Base-by-base conservation (phyloP, 176 grass and related monocot species). In the Aegilops tauschii region DNA sequence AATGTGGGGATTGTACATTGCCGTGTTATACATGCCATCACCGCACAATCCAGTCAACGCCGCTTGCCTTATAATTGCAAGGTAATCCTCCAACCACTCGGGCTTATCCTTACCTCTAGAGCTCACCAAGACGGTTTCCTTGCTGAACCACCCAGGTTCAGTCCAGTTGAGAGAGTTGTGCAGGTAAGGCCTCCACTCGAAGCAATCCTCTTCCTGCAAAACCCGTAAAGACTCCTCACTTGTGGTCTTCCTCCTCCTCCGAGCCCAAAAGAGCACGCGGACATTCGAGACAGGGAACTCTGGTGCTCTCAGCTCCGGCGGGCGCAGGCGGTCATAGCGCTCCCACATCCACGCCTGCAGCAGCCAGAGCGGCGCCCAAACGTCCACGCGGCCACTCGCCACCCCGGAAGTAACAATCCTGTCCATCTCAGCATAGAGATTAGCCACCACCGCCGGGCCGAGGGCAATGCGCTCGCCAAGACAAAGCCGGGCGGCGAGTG, bases 341-440 rank as follows among this genome's bases (percentile, higher is more conserved):
- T 91, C 92, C 89, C 92, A 94, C 32, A 91, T 72, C 92, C 92
- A 94, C 32, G 64, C 84, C 79, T 94, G 89, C 49, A 94, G 87
- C 71, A 94, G 81, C 76, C 81, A 90, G 71, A 91, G 75, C 30
- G 89, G 89, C 5, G 65, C 84, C 80, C 64, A 91, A 31, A 89
- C 59, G 21, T 87, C 87, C 5, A 85, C 12, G 3, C 87, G 89
- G 9, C 65, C 78, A 3, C 18, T 70, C 1, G 23, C 28, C 6
- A 40, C 70, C 3, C 76, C 40, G 0, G 21, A 84, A 13, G 80
- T 2, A 21, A 69, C 77, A 63, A 91, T 74, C 39, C 3, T 73
- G 27, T 88, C 87, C 42, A 94, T 76, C 11, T 91, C 92, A 1
- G 82, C 80, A 23, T 94, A 94, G 11, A 94, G 78, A 63, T 94